A percentile compares a stretch with the other conserved stretches of the same genome.
phyloP scores from a whole-genome alignment of 768 basidiomycete species.

The Crepidotus variabilis region DNA sequence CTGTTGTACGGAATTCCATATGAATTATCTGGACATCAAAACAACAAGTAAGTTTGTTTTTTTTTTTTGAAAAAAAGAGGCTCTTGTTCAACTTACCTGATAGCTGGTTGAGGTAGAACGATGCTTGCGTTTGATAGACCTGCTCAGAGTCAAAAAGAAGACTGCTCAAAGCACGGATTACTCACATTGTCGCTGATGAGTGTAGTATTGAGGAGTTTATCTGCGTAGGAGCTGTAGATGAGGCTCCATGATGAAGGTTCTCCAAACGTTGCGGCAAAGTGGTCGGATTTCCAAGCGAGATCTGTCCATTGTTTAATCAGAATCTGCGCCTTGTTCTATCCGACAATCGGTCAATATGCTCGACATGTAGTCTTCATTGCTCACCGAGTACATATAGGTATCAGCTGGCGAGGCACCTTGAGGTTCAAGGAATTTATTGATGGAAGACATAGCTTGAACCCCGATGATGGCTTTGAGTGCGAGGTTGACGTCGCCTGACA shows the following conservation, averaged over 20 bases:
- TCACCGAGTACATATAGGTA: constrained; percentile 23
- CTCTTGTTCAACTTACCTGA: background rate
- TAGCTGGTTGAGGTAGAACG: background rate
- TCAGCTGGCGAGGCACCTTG: constrained; percentile 4
- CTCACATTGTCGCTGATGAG: background rate
- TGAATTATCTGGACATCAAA: background rate
- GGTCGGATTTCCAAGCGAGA: constrained; percentile 14
- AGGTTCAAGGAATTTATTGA: constrained; percentile 29
- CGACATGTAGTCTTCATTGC: background rate
- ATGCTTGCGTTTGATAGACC: background rate
- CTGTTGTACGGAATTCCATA: background rate
- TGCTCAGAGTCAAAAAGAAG: background rate
- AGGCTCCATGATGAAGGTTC: constrained; percentile 32
- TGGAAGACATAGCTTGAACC: constrained; percentile 51
- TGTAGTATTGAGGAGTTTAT: constrained; percentile 49
- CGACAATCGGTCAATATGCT: background rate
- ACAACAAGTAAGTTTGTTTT: background rate
- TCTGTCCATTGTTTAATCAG: constrained; percentile 11
- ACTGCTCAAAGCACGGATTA: background rate
- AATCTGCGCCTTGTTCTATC: constrained; percentile 10
- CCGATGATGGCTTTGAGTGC: constrained; percentile 53
- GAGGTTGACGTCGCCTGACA: background rate
- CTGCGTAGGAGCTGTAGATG: constrained; percentile 25
- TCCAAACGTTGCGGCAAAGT: constrained; percentile 12
- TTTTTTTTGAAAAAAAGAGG: background rate